Base-by-base conservation (phyloP, 352 stramenopile genomes). In the Globisporangium irregulare region DNA sequence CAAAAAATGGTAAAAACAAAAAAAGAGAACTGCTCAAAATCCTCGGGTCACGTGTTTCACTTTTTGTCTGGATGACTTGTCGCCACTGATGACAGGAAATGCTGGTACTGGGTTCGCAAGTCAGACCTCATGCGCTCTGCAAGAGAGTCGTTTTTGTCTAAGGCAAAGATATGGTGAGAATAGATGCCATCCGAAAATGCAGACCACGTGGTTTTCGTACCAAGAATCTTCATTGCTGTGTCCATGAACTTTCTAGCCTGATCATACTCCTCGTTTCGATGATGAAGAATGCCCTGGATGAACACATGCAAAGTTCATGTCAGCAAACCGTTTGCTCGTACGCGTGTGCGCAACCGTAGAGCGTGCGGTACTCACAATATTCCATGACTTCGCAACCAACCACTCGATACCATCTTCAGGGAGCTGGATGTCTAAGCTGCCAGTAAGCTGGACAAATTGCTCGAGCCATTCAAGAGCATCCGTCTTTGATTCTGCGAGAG, bases 331-430 rank as follows among this genome's bases (percentile, higher is more conserved):
- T 29, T 55, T 32, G 48, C 12, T 50, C n/a, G 2, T 32, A 0
- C 2, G 32, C 3, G 2, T 25, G 6, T 62, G 56, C n/a, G n/a
- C 18, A 15, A 34, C 3, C 20, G 4, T 32, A 22, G 68, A 32
- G 66, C 8, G n/a, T 6, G 22, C 0, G 62, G 1, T 18, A 78
- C 73, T 48, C 79, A 94, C 86, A 48, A 87, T 80, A 36, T 94
- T 94, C 86, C 86, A 94, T 3, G 81, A 73, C 63, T 89, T 92
- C n/a, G 67, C 73, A 27, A 90, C 71, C 41, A 94, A 84, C 84
- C 86, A 94, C 65, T 94, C 86, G 29, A 80, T 53, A 38, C 92
- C 84, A 32, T 77, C 32, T 10, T 83, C 80, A 51, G 75, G 62
- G 22, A 91, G 65, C 10, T 60, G 59, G 20, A 90, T 59, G 22